phyloP scores from a whole-genome alignment of 495 filamentous ascomycete species.

The Poronia punctata region DNA sequence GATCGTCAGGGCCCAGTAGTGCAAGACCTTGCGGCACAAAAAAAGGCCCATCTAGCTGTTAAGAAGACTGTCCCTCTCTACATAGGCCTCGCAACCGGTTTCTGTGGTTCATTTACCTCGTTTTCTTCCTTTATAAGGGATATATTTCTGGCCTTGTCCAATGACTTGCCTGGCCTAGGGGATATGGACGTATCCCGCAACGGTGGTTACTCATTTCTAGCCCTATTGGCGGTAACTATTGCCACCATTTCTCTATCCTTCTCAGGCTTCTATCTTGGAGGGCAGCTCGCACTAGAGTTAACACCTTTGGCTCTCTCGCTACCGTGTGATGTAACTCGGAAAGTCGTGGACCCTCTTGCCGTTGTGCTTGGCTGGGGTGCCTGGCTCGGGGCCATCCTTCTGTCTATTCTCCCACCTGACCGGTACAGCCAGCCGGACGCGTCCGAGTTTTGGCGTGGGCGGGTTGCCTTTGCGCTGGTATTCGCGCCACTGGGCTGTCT shows the following conservation, averaged over 20 bases:
- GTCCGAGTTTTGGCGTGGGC: conserved; percentile 63
- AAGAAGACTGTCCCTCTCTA: conserved; percentile 88
- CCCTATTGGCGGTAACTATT: conserved; percentile 63
- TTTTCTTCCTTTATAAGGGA: conserved; percentile 90
- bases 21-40: conserved; percentile 32
- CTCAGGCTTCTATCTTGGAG: conserved; percentile 61
- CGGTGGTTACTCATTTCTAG: conserved; percentile 77
- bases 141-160: conserved; percentile 74
- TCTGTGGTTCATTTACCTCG: conserved; percentile 87
- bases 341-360: conserved; percentile 53
- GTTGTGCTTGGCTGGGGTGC: conserved; percentile 59
- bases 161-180: conserved; percentile 45
- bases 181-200: conserved; percentile 40
- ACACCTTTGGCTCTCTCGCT: conserved; percentile 50
- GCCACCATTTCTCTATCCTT: conserved; percentile 62
- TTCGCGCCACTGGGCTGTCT: conserved; percentile 83
- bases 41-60: conserved; percentile 45
- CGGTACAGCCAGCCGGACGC: conserved; percentile 30
- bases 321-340: conserved; percentile 48
- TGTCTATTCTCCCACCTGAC: conserved; percentile 70
- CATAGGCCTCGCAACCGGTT: conserved; percentile 86
- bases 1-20: conserved; percentile 10
- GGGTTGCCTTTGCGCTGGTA: conserved; percentile 67
- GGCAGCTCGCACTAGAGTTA: conserved; percentile 67
- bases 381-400: conserved; percentile 74